Percentiles rank a stretch among this genome's conserved stretches.
phyloP scores from a whole-genome alignment of 2,329 filamentous ascomycete species.

The Raffaelea ambrosiae region DNA sequence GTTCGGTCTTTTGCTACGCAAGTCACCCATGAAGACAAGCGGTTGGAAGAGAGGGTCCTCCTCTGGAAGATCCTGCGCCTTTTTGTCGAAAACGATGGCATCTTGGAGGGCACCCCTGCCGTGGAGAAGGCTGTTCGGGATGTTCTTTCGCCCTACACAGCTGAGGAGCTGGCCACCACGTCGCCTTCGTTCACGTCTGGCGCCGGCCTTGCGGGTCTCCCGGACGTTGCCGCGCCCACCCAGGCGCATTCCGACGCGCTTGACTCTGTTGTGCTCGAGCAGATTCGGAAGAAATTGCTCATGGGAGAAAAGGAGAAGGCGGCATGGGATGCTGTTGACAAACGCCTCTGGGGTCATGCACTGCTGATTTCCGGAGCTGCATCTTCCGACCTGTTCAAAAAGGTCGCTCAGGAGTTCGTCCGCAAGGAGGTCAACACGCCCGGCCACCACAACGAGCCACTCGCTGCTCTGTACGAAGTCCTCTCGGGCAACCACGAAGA shows the following conservation, averaged over 20 bases:
- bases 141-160: conserved; percentile 40
- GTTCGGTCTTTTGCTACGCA: conserved; percentile 40
- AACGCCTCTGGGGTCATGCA: conserved; percentile 91
- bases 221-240: conserved; percentile 15
- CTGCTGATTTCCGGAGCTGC: conserved; percentile 76
- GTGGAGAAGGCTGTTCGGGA: conserved; percentile 69
- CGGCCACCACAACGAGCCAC: conserved; percentile 71
- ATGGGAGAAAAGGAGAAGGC: conserved; percentile 82
- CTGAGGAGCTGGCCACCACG: not conserved
- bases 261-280: conserved; percentile 60
- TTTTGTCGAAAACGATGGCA: conserved; percentile 80
- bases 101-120: conserved; percentile 61
- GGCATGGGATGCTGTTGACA: conserved; percentile 88
- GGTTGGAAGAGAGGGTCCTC: conserved; percentile 68
- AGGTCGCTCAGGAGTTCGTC: conserved; percentile 91
- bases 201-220: conserved; percentile 8
- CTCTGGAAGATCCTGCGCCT: conserved; percentile 80
- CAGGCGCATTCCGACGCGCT: conserved; percentile 46
- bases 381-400: conserved; percentile 79
- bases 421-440: conserved; percentile 84
- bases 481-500: conserved; percentile 92
- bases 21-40: conserved; percentile 55
- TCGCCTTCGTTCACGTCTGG: conserved; percentile 10
- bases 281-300: conserved; percentile 65
- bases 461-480: conserved; percentile 87